A percentile compares a stretch with the other conserved stretches of the same genome.
Evolutionary conservation across 495 filamentous ascomycete species (phyloP).

Genomic region (Acidiella bohemica): DNA sequence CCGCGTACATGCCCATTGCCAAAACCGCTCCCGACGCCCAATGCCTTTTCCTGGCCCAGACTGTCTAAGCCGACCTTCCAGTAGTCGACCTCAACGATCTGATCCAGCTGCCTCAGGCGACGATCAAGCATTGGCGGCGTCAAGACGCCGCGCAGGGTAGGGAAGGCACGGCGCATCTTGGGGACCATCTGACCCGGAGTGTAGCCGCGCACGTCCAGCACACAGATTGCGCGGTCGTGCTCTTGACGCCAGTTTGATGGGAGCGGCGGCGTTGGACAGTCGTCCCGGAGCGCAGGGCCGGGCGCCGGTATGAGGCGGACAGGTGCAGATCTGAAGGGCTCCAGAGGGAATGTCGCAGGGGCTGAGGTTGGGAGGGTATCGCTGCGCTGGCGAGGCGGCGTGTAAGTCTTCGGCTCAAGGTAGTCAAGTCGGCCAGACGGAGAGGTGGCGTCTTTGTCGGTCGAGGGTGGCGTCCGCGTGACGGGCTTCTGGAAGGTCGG

Average conservation of each 20-base stretch:
- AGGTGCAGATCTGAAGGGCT: neutral
- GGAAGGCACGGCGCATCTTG: constrained; percentile 11
- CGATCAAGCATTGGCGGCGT: constrained; percentile 17
- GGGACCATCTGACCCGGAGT: constrained; percentile 3
- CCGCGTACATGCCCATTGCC: too few relatives aligned
- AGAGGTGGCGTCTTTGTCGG: neutral
- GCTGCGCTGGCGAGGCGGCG: neutral
- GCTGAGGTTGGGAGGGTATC: neutral
- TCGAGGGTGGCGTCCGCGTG: neutral
- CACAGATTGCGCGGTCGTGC: constrained; percentile 19
- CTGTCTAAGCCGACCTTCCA: constrained; percentile 14
- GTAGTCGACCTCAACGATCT: constrained; percentile 16
- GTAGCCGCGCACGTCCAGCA: constrained; percentile 13
- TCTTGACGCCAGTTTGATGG: constrained; percentile 8
- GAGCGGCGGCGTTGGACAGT: constrained; percentile 13
- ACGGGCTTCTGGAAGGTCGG: constrained; percentile 12
- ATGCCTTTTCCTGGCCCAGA: too few relatives aligned
- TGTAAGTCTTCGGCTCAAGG: neutral
- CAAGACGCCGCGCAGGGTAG: constrained; percentile 5
- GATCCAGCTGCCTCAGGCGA: constrained; percentile 17
- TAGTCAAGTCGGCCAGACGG: too few relatives aligned
- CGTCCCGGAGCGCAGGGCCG: too few relatives aligned
- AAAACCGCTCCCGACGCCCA: too few relatives aligned
- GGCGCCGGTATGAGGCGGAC: neutral
- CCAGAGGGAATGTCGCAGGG: neutral